A percentile compares a stretch with the other conserved stretches of the same genome.
These are phyloP conservation scores for Pseudocercospora pini-densiflorae DNA, from an alignment of 2,329 filamentous ascomycete species.

Conservation along the genomic window DNA sequence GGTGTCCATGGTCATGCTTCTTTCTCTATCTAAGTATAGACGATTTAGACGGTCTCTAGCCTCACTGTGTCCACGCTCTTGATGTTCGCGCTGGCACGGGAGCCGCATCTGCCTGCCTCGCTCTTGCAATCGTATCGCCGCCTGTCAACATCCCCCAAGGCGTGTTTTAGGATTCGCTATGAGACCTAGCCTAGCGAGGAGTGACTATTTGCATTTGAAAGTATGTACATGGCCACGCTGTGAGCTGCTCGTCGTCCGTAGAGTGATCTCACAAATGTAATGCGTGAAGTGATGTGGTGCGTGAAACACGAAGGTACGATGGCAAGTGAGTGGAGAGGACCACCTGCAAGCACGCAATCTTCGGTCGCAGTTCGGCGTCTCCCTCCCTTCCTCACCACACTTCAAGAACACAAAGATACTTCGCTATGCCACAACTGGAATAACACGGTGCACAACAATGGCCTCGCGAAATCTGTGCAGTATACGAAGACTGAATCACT, in stretches of 20 bases:
- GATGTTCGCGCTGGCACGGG: neutral
- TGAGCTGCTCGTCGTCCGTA: too few species aligned
- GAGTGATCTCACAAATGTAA: neutral
- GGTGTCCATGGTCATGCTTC: neutral
- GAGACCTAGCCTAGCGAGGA: neutral
- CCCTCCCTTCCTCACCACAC: too few species aligned
- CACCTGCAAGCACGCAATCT: too few species aligned
- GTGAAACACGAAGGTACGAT: neutral
- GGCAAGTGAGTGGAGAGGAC: too few species aligned
- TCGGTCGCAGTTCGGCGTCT: too few species aligned
- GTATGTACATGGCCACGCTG: neutral
- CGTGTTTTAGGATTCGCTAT: neutral
- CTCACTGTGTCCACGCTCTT: neutral
- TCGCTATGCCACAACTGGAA: too few species aligned
- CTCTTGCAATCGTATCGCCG: neutral
- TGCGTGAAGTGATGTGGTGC: neutral
- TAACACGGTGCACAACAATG: too few species aligned
- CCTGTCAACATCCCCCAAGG: neutral
- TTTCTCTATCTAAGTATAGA: neutral
- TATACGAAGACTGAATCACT: too few species aligned
- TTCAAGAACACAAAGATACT: too few species aligned
- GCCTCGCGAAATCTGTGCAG: too few species aligned
- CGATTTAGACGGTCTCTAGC: neutral
- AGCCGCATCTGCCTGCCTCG: neutral
- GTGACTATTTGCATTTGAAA: neutral